Conservation (phyloP, 345 rosid species). For the Sonneratia caseolaris region DNA sequence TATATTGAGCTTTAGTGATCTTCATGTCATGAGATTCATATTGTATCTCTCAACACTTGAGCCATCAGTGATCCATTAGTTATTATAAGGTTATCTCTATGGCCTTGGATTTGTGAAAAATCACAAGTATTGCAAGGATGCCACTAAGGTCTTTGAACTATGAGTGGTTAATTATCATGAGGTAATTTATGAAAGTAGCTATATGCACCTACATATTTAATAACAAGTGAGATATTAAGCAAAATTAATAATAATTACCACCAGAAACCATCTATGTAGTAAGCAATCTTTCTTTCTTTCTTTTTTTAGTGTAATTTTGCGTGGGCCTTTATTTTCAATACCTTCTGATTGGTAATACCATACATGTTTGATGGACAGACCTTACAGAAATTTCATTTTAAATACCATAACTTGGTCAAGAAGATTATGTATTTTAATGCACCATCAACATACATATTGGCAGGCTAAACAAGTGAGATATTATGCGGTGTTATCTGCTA, state of each 20-base stretch:
- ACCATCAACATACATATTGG: not conserved
- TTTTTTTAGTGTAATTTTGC: not conserved
- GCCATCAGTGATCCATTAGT: too few relatives aligned
- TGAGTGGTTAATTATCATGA: too few relatives aligned
- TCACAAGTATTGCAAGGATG: too few relatives aligned
- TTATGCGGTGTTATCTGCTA: not conserved
- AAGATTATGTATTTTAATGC: not conserved
- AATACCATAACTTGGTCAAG: not conserved
- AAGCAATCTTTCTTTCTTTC: not conserved
- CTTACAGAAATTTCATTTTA: not conserved
- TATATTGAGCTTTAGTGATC: too few relatives aligned
- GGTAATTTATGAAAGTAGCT: too few relatives aligned
- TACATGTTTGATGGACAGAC: not conserved
- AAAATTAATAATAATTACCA: not conserved
- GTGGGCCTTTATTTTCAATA: not conserved
- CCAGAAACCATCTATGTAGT: not conserved
- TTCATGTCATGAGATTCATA: too few relatives aligned
- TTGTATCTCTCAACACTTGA: too few relatives aligned
- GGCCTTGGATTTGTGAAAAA: too few relatives aligned
- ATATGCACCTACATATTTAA: too few relatives aligned
- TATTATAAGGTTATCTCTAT: too few relatives aligned
- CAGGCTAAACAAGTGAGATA: not conserved
- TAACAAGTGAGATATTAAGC: too few relatives aligned
- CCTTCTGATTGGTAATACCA: not conserved
- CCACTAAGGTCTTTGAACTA: too few relatives aligned